phyloP scores from a whole-genome alignment of 2,329 filamentous ascomycete species.

The Hypoxylon sp. region DNA sequence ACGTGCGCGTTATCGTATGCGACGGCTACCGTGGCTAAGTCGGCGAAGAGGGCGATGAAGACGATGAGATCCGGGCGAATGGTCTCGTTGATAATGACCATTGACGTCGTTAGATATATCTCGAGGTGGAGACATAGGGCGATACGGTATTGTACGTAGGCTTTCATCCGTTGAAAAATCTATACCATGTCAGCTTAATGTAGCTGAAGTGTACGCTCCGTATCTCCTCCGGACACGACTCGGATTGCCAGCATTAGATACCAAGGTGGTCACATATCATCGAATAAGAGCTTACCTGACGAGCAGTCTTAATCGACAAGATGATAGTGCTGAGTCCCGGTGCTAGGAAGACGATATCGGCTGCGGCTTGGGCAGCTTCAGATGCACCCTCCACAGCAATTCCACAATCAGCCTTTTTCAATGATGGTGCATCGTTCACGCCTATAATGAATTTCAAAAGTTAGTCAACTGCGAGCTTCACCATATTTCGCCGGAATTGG shows the following conservation, averaged over 20 bases:
- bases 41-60: slow-evolving; percentile 84
- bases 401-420: slow-evolving; percentile 82
- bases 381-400: slow-evolving; percentile 81
- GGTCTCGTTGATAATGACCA: slow-evolving; percentile 86
- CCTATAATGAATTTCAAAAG: slow-evolving; percentile 49
- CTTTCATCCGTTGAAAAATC: slow-evolving; percentile 85
- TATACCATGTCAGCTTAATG: slow-evolving; percentile 52
- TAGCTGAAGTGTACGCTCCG: neutral
- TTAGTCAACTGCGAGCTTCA: slow-evolving; percentile 12
- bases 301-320: slow-evolving; percentile 79
- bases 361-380: slow-evolving; percentile 79
- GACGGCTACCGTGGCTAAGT: slow-evolving; percentile 83
- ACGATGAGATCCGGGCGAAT: slow-evolving; percentile 80
- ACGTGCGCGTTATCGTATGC: slow-evolving; percentile 86
- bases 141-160: slow-evolving; percentile 83
- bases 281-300: slow-evolving; percentile 57
- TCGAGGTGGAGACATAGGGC: slow-evolving; percentile 81
- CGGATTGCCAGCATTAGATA: neutral
- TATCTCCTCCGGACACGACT: neutral
- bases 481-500: neutral
- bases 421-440: slow-evolving; percentile 81
- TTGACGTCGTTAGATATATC: slow-evolving; percentile 82
- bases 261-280: neutral
- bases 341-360: slow-evolving; percentile 82
- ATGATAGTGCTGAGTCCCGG: slow-evolving; percentile 80